Percentiles rank a stretch among this genome's conserved stretches.
Conservation (phyloP, 106 monocot genomes). For the Dioscorea alata region DNA sequence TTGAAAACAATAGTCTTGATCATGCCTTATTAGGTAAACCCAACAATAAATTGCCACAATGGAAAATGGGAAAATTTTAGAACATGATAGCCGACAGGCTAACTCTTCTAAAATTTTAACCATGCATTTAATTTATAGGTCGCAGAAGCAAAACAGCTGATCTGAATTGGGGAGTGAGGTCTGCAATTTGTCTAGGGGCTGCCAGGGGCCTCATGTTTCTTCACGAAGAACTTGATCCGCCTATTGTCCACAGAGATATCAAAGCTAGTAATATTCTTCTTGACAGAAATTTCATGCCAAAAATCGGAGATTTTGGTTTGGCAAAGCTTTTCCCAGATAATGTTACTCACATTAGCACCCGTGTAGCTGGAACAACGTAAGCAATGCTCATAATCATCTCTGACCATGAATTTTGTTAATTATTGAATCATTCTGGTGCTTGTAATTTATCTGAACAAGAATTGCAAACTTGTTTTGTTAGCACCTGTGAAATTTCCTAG, state of each 20-base stretch:
- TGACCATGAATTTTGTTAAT: background rate
- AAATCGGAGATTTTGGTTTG: conserved; percentile 39
- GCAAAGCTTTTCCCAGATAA: conserved; percentile 34
- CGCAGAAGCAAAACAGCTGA: background rate
- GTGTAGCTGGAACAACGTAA: conserved; percentile 32
- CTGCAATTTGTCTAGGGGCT: conserved; percentile 18
- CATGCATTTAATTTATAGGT: conserved; percentile 2
- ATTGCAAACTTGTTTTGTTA: too few species aligned
- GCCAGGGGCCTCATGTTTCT: conserved; percentile 26
- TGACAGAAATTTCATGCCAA: conserved; percentile 18
- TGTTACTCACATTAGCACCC: conserved; percentile 23
- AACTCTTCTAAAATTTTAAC: background rate
- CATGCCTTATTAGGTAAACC: conserved; percentile 5
- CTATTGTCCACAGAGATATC: conserved; percentile 30
- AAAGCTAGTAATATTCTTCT: conserved; percentile 39
- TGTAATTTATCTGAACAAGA: too few species aligned
- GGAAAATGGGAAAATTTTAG: background rate
- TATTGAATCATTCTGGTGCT: too few species aligned
- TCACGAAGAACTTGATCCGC: conserved; percentile 22
- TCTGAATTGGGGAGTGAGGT: conserved; percentile 16
- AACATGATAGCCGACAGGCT: background rate
- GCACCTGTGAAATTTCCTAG: too few species aligned
- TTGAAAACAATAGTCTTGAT: conserved; percentile 19
- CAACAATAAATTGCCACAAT: background rate
- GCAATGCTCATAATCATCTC: conserved; percentile 2